Base-by-base conservation (phyloP, 208 protist genomes). In the Acanthamoeba royreba region DNA sequence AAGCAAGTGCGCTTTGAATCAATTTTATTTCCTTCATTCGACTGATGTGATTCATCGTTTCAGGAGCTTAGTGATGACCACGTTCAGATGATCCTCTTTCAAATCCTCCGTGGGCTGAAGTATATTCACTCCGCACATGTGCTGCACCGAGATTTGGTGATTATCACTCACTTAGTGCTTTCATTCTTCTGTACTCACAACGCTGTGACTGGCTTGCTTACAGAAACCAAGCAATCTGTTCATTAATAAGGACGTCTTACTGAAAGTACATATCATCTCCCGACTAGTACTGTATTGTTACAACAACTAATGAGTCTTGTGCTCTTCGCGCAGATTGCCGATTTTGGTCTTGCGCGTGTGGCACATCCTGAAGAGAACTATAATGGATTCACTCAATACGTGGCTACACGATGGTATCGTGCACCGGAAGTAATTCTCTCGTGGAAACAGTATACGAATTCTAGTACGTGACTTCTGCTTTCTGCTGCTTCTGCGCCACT, bases 21-120 rank as follows among this genome's bases (percentile, higher is more conserved):
- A n/a, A n/a, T n/a, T n/a, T n/a, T n/a, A n/a, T n/a, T n/a, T n/a
- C n/a, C n/a, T n/a, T n/a, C n/a, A n/a, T n/a, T n/a, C n/a, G n/a
- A n/a, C n/a, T n/a, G n/a, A n/a, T n/a, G n/a, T n/a, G n/a, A n/a
- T n/a, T n/a, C n/a, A n/a, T n/a, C n/a, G n/a, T n/a, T n/a, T 5
- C 61, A 99, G 92, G 96, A 95, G 45, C 97, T 99, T 4, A 98
- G 98, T 22, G 98, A 99, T 87, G 99, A 99, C 55, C 99, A 99
- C 94, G 95, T 98, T 45, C 98, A 99, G 95, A 99, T 99, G 95
- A 99, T 99, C 95, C 97, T 99, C 87, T 99, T 99, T 94, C 99
- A 99, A 95, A 98, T 99, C 7, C 98, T 99, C 81, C 74, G 95
- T 43, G 95, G 98, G 2, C 93, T 99, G 25, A 98, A 98, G 96